Evolutionary conservation across 2,329 filamentous ascomycete species (phyloP), one percentile per base, ranked within the genome.

Genomic region (Fusarium praegraminearum): DNA sequence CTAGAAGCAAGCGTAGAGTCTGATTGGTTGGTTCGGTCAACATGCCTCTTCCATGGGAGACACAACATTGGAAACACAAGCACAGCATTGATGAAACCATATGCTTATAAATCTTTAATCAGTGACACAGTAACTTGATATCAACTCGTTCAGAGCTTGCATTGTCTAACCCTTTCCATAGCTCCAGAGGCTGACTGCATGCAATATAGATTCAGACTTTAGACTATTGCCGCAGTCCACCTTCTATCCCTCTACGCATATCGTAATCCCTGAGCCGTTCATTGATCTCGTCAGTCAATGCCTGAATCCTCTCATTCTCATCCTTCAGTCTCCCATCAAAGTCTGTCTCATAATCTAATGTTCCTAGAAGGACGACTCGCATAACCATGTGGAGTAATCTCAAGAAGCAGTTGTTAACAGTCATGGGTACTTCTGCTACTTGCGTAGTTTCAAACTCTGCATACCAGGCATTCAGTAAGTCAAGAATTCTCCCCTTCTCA

Each of bases 341-440:
- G 57, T 75, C 73, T 54, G 74, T 58, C 30, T 76, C 76, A 44
- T 64, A 75, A 38, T 79, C 71, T 13, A 82, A 49, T 55, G 71
- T 61, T 7, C 79, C 78, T 22, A 81, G 41, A 13, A 82, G 68
- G 65, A 81, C 55, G 18, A 80, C 70, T 64, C 73, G 79, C 16
- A 82, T 54, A 57, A 78, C 74, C 28, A 61, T 67, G 70, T 78
- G 74, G 18, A 82, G 80, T 30, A 78, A 62, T 10, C 75, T 79
- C 65, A 80, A 32, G 56, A 82, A 82, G 58, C 61, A 73, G 18
- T 79, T 62, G 33, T 78, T 76, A 26, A 81, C 57, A 33, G 55
- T 71, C 74, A 78, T 74, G 8, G 57, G 54, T 4, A 36, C 33
- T 50, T 65, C 58, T 24, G 49, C 57, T 15, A 26, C 49, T 3